Evolutionary conservation across 2,329 filamentous ascomycete species (phyloP).

Genomic region (Xylaria arbuscula): DNA sequence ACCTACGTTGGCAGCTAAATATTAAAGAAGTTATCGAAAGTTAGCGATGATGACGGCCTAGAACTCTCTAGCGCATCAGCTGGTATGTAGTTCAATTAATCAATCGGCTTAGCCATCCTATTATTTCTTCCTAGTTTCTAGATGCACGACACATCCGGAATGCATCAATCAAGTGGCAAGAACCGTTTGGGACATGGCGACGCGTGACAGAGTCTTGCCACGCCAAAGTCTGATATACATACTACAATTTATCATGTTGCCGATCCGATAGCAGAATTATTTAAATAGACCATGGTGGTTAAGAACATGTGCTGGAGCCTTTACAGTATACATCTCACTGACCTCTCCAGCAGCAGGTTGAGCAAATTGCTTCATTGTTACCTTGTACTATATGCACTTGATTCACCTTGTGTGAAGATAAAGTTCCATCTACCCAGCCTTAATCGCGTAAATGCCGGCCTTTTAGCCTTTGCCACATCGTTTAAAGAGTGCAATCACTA

Average conservation of each 20-base stretch:
- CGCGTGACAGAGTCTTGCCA: slow-evolving; percentile 23
- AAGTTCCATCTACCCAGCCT: not conserved
- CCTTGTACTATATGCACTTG: not conserved
- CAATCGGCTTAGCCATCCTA: not conserved
- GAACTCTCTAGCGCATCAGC: no score
- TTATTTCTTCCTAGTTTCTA: not conserved
- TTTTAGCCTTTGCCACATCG: no score
- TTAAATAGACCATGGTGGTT: not conserved
- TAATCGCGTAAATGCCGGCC: no score
- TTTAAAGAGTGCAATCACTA: no score
- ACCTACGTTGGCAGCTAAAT: not conserved
- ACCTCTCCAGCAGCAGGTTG: not conserved
- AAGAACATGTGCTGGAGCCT: not conserved
- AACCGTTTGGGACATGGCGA: not conserved
- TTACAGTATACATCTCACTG: not conserved
- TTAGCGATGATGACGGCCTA: not conserved
- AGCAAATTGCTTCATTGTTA: not conserved
- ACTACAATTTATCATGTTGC: not conserved
- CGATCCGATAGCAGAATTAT: not conserved
- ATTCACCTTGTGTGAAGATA: not conserved
- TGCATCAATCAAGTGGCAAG: not conserved
- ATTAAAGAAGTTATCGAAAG: not conserved
- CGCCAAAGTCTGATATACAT: not conserved
- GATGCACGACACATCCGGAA: not conserved
- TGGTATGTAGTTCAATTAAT: not conserved